Conservation (phyloP, 192 early-diverging fungal species). For the Linnemannia elongata region DNA sequence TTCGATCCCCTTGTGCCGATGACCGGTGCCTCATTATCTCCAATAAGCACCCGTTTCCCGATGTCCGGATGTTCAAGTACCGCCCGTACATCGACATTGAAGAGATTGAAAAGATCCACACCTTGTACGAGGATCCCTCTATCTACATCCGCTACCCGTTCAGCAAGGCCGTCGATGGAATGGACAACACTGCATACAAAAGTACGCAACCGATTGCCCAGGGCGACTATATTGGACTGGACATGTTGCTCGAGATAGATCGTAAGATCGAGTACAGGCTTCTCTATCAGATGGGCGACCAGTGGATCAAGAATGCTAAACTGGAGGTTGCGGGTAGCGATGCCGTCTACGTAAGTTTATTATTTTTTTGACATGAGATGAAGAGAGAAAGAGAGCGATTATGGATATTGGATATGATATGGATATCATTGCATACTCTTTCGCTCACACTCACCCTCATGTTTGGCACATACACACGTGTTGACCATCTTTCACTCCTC, state of each 20-base stretch:
- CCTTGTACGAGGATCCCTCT: slow-evolving; percentile 56
- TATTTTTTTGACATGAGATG: not conserved
- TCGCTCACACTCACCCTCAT: slow-evolving; percentile 27
- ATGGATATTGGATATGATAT: not conserved
- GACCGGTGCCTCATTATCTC: slow-evolving; percentile 69
- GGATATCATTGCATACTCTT: slow-evolving; percentile 29
- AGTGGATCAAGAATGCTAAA: slow-evolving; percentile 42
- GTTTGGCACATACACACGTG: not conserved
- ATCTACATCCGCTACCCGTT: slow-evolving; percentile 57
- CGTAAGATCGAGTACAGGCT: slow-evolving; percentile 47
- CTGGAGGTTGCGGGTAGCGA: slow-evolving; percentile 49
- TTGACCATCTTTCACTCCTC: not conserved
- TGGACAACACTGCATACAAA: slow-evolving; percentile 65
- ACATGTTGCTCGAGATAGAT: slow-evolving; percentile 63
- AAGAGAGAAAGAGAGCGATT: not conserved
- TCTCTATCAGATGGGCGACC: slow-evolving; percentile 51
- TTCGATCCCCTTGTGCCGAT: slow-evolving; percentile 62
- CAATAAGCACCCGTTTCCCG: slow-evolving; percentile 65
- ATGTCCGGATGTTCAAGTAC: slow-evolving; percentile 62
- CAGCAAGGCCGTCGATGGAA: slow-evolving; percentile 64
- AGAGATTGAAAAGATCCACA: slow-evolving; percentile 60
- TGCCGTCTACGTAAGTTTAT: slow-evolving; percentile 53
- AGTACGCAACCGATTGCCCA: slow-evolving; percentile 53
- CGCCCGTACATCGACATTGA: slow-evolving; percentile 64
- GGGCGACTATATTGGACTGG: slow-evolving; percentile 70